Conservation (phyloP, 2,329 filamentous ascomycete species). For the Metarhizium rileyi region DNA sequence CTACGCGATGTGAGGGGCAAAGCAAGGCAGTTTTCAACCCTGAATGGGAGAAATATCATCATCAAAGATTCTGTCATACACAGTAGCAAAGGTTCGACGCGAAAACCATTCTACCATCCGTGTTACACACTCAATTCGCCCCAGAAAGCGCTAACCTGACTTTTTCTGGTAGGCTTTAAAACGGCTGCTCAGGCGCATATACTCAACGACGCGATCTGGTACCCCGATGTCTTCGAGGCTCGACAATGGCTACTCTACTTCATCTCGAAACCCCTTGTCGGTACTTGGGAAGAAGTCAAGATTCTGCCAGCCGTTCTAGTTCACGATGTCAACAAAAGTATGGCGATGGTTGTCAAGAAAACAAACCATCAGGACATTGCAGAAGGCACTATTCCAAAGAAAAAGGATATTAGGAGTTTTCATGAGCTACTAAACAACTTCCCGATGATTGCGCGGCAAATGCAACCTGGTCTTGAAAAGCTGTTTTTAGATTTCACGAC, state of each 20-base stretch:
- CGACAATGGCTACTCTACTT: conserved; percentile 96
- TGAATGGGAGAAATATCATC: conserved; percentile 87
- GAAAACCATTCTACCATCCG: too few species aligned
- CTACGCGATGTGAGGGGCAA: conserved; percentile 83
- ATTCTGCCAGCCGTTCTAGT: conserved; percentile 56
- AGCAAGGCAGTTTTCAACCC: conserved; percentile 85
- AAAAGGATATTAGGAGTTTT: conserved; percentile 88
- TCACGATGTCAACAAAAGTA: conserved; percentile 31
- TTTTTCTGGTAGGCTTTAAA: conserved; percentile 63
- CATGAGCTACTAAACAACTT: conserved; percentile 84
- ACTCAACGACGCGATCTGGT: conserved; percentile 75
- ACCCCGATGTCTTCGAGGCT: conserved; percentile 78
- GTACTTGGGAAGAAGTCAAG: conserved; percentile 67
- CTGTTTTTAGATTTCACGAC: conserved; percentile 82
- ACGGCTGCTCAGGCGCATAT: conserved; percentile 81
- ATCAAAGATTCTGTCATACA: conserved; percentile 90
- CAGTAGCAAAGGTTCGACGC: conserved; percentile 78
- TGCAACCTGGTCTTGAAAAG: conserved; percentile 84
- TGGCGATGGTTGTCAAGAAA: conserved; percentile 27
- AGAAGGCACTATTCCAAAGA: conserved; percentile 40
- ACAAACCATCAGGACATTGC: conserved; percentile 27
- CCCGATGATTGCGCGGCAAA: conserved; percentile 90
- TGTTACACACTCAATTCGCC: neutral
- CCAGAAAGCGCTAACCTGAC: conserved; percentile 13
- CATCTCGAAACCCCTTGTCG: conserved; percentile 81